Conservation (phyloP, 345 rosid genomes). For the Geranium brycei region DNA sequence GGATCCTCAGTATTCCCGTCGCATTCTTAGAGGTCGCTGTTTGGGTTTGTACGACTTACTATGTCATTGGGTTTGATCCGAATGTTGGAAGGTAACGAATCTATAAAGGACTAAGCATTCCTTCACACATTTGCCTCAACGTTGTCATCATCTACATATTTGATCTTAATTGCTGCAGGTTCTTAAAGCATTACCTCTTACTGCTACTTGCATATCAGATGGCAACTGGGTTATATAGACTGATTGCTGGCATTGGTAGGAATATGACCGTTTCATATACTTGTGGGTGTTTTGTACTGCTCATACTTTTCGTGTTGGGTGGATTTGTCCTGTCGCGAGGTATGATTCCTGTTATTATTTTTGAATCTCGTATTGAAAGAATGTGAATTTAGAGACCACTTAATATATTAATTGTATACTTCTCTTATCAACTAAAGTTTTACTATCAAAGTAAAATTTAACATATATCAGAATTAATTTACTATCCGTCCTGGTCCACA, state of each 20-base stretch:
- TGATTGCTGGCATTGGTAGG: constrained; percentile 29
- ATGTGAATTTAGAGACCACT: too few relatives aligned
- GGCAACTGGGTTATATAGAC: constrained; percentile 31
- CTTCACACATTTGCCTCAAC: not conserved
- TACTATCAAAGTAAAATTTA: too few relatives aligned
- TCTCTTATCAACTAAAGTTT: too few relatives aligned
- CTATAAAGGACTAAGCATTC: not conserved
- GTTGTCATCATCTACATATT: not conserved
- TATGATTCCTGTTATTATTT: not conserved
- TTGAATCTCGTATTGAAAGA: too few relatives aligned
- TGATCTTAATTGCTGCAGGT: constrained; percentile 16
- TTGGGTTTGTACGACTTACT: constrained; percentile 30
- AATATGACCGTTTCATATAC: constrained; percentile 30
- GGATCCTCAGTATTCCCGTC: constrained; percentile 36
- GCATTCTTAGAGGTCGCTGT: constrained; percentile 23
- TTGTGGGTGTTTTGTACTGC: constrained; percentile 28
- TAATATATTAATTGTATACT: too few relatives aligned
- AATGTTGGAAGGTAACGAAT: constrained; percentile 23
- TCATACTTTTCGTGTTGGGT: constrained; percentile 20
- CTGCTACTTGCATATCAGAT: constrained; percentile 26
- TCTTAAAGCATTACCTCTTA: constrained; percentile 26
- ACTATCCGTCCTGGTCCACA: too few relatives aligned
- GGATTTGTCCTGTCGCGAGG: constrained; percentile 38
- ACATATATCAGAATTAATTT: too few relatives aligned
- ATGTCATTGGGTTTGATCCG: constrained; percentile 35